phyloP scores from a whole-genome alignment of 208 protist genomes.

The Eutreptiella sp. region DNA sequence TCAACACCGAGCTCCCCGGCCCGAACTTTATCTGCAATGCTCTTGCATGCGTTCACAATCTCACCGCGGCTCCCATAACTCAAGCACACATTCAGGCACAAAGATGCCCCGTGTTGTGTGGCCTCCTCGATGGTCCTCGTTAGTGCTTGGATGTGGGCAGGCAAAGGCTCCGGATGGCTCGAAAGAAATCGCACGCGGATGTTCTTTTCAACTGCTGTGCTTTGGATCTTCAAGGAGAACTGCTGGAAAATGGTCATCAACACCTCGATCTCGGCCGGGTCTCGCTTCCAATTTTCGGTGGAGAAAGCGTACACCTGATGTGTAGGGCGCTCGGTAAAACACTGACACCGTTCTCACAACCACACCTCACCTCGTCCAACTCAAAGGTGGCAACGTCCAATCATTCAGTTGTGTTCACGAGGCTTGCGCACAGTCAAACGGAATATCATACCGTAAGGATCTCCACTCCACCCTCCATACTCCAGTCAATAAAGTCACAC shows the following conservation, averaged over 20 bases:
- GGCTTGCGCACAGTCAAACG: too few relatives aligned
- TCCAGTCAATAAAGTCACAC: conserved; percentile 57
- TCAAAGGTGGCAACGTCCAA: too few relatives aligned
- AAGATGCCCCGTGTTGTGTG: too few relatives aligned
- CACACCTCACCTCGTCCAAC: too few relatives aligned
- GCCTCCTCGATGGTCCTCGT: conserved; percentile 62
- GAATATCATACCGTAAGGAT: conserved; percentile 77
- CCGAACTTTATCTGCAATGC: background rate
- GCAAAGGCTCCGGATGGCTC: conserved; percentile 49
- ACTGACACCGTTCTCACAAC: too few relatives aligned
- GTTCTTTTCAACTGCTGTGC: conserved; percentile 42
- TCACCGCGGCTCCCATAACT: conserved; percentile 74
- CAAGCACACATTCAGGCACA: conserved; percentile 64
- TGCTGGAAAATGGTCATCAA: conserved; percentile 69
- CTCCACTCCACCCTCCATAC: conserved; percentile 49
- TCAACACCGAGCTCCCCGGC: too few relatives aligned
- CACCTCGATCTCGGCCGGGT: conserved; percentile 58
- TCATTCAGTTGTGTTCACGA: too few relatives aligned
- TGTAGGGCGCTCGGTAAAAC: too few relatives aligned
- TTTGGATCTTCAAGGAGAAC: conserved; percentile 63
- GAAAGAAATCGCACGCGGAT: conserved; percentile 77
- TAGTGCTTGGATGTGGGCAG: conserved; percentile 44
- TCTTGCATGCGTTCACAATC: conserved; percentile 54
- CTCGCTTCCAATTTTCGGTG: conserved; percentile 72
- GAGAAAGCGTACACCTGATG: conserved; percentile 84